Conservation (phyloP, 768 basidiomycete genomes). For the Piloderma croceum region DNA sequence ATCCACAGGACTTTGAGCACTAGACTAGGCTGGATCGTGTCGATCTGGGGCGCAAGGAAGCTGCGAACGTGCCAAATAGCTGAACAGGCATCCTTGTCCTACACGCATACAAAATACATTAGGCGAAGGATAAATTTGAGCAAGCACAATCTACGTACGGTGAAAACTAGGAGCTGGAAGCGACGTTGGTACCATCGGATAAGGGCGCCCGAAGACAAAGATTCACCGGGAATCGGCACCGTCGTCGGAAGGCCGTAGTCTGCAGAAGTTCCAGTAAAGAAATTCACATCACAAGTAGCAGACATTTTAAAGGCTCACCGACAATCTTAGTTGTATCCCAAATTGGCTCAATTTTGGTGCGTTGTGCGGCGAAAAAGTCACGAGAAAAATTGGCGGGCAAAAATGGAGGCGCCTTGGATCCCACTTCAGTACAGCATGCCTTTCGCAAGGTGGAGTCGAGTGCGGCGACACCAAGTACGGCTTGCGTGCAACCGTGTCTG, state of each 20-base stretch:
- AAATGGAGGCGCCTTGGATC: not conserved
- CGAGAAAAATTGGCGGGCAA: conserved; percentile 8
- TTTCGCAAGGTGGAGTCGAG: conserved; percentile 8
- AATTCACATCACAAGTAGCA: not conserved
- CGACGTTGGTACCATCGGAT: conserved; percentile 9
- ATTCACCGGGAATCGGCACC: conserved; percentile 9
- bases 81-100: conserved; percentile 13
- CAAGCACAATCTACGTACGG: conserved; percentile 1
- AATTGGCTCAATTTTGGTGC: conserved; percentile 9
- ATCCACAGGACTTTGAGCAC: conserved; percentile 16
- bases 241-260: conserved; percentile 14
- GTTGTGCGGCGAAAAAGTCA: conserved; percentile 13
- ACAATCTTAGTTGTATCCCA: conserved; percentile 11
- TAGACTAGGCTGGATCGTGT: conserved; percentile 15
- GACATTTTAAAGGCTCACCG: conserved; percentile 2
- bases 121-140: too few relatives aligned
- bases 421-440: too few relatives aligned
- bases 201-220: conserved; percentile 3
- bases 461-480: conserved; percentile 12
- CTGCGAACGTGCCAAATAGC: conserved; percentile 10
- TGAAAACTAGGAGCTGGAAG: conserved; percentile 8
- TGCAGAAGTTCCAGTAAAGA: not conserved
- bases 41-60: conserved; percentile 12
- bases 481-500: conserved; percentile 17
- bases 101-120: too few relatives aligned